Conservation (phyloP, 345 rosid species). For the Populus deltoides region DNA sequence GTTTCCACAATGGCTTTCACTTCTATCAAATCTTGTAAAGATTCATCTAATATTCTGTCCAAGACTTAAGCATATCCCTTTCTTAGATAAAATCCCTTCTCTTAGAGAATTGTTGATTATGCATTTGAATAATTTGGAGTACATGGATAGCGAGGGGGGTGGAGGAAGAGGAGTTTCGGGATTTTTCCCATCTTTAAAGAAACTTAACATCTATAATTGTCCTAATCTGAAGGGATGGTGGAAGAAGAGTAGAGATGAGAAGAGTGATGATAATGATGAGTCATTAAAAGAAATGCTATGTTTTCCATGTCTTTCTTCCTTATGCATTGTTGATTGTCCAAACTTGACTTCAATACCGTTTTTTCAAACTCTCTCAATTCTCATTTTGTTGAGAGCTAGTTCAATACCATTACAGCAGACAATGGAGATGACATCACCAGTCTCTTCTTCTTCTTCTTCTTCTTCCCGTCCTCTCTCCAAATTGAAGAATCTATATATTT, state of each 20-base stretch:
- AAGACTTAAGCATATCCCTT: background rate
- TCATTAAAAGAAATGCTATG: background rate
- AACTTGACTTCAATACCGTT: slow-evolving; percentile 5
- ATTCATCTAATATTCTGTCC: fast-evolving
- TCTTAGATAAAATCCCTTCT: background rate
- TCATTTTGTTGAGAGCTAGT: background rate
- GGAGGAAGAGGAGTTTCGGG: background rate
- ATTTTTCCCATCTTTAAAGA: slow-evolving; percentile 10
- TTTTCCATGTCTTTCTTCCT: background rate
- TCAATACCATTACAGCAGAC: background rate
- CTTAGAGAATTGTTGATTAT: background rate
- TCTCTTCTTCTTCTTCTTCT: background rate
- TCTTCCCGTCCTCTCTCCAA: background rate
- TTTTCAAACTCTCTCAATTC: slow-evolving; percentile 1
- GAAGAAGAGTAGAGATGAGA: background rate
- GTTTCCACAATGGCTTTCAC: background rate
- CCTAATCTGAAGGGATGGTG: slow-evolving; percentile 13
- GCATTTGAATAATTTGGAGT: fast-evolving
- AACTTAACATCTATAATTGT: background rate
- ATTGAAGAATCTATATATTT: background rate
- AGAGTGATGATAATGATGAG: background rate
- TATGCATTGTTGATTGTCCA: background rate
- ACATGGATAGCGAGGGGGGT: background rate
- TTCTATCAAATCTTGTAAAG: background rate
- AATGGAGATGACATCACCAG: background rate